Evolutionary conservation across 805 yeast species (phyloP), one percentile per base, ranked within the genome.

Genomic region (Lipomyces orientalis): DNA sequence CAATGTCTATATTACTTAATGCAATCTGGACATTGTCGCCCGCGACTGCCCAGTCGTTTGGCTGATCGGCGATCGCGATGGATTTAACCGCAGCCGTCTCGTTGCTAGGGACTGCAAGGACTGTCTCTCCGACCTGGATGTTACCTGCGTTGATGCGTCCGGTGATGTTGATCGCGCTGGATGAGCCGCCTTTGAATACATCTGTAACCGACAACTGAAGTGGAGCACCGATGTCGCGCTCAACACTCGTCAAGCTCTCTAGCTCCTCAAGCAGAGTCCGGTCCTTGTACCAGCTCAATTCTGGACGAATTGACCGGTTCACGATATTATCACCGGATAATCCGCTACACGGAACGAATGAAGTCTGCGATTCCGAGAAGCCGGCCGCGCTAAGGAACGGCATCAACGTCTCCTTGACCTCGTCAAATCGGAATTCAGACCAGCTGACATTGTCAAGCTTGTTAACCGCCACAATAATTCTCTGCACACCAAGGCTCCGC

Each of bases 101-200:
- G 54, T 62, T 67, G 80, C 85, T 81, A 4, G 94, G 95, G 31
- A 83, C 83, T 1, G 85, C 79, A 2, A 82, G 75, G 7, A 90
- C 80, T 0, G 88, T 81, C 74, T 91, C 92, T 31, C 93, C 95
- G 0, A 85, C 83, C 77, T 90, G 91, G 46, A 91, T 81, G 4
- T 81, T 76, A 1, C 97, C 97, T 14, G 88, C 80, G 61, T 86
- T 84, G 0, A 91, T 81, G 64, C 91, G 83, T 1, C 97, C 97
- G 39, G 83, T 78, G 8, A 90, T 78, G 0, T 82, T 78, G 35
- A 89, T 79, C 68, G 86, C 56, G 34, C 69, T 85, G 4, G 82
- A 79, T 39, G 81, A 85, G 10, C 84, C 80, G n/a, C 55, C 55
- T 16, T 85, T 83, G 69, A 80, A 82, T 0, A 88, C 84, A 73